Percentiles rank a stretch among this genome's conserved stretches.
These are phyloP conservation scores for Phycomyces nitens DNA, from an alignment of 192 early-diverging fungal genomes.

Conservation along the genomic window DNA sequence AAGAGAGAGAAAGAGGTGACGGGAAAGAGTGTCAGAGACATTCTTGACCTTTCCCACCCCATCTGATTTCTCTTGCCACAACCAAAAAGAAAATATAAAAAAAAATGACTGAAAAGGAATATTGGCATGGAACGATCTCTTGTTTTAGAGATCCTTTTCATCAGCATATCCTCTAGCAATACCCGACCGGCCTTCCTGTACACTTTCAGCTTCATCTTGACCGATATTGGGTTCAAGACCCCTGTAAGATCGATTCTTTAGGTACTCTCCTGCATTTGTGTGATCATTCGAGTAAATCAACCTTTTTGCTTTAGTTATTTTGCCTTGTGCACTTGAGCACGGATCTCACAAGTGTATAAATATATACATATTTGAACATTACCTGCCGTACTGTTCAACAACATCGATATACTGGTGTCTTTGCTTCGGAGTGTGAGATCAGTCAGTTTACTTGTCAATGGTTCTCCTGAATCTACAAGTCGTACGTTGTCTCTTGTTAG, in stretches of 20 bases:
- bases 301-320: background rate
- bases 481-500: background rate
- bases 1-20: no score
- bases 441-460: slow-evolving; percentile 22
- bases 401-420: slow-evolving; percentile 11
- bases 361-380: slow-evolving; percentile 6
- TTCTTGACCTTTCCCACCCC: background rate
- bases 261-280: slow-evolving; percentile 48
- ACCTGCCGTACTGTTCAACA: slow-evolving; percentile 26
- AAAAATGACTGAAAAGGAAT: background rate
- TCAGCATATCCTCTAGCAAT: slow-evolving; percentile 75
- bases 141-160: slow-evolving; percentile 36
- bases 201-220: slow-evolving; percentile 53
- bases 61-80: slow-evolving; percentile 1
- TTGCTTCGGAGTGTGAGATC: slow-evolving; percentile 27
- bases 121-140: background rate
- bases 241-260: slow-evolving; percentile 72
- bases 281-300: background rate
- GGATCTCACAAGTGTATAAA: no score
- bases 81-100: background rate
- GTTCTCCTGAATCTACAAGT: background rate
- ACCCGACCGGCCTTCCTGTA: slow-evolving; percentile 77
- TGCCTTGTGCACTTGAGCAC: background rate
- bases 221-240: slow-evolving; percentile 77
- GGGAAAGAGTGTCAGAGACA: no score